Evolutionary conservation across 2,329 filamentous ascomycete genomes (phyloP).

Genomic region (Xylaria sp.): DNA sequence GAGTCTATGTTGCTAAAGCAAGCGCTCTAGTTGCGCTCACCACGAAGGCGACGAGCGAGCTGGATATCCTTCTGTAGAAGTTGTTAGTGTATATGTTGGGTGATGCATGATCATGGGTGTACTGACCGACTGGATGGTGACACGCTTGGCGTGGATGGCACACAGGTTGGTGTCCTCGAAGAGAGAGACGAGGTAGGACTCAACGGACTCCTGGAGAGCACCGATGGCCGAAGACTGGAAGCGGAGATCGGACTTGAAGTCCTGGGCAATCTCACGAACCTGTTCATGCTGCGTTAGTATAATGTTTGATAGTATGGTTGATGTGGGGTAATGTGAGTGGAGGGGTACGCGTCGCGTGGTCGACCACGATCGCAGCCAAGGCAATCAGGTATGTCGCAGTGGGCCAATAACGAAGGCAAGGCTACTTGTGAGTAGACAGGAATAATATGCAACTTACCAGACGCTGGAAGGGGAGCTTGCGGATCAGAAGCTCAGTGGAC

Average conservation of each 20-base stretch:
- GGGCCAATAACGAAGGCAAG: not conserved
- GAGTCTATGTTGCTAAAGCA: slow-evolving; percentile 40
- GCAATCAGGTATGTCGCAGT: not conserved
- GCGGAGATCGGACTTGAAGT: slow-evolving; percentile 93
- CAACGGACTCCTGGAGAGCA: slow-evolving; percentile 96
- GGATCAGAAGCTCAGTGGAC: slow-evolving; percentile 93
- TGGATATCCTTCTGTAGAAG: slow-evolving; percentile 85
- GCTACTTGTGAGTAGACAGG: not conserved
- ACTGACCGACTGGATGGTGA: slow-evolving; percentile 85
- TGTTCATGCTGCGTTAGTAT: slow-evolving; percentile 47
- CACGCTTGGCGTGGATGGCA: slow-evolving; percentile 99
- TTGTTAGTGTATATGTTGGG: slow-evolving; percentile 49
- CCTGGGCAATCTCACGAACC: slow-evolving; percentile 93
- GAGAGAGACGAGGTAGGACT: slow-evolving; percentile 97
- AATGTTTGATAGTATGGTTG: not conserved
- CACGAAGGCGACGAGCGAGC: slow-evolving; percentile 92
- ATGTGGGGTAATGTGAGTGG: not conserved
- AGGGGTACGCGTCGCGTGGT: slow-evolving; percentile 20
- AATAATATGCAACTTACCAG: slow-evolving; percentile 65
- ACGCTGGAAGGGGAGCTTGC: slow-evolving; percentile 98
- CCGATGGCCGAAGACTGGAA: slow-evolving; percentile 99
- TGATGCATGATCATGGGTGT: slow-evolving; percentile 3
- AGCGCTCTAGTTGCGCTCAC: slow-evolving; percentile 80
- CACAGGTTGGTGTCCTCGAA: slow-evolving; percentile 99
- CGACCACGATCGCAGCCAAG: not conserved